Base-by-base conservation (phyloP, 139 green algal genomes). In the Pycnococcus provasolii region DNA sequence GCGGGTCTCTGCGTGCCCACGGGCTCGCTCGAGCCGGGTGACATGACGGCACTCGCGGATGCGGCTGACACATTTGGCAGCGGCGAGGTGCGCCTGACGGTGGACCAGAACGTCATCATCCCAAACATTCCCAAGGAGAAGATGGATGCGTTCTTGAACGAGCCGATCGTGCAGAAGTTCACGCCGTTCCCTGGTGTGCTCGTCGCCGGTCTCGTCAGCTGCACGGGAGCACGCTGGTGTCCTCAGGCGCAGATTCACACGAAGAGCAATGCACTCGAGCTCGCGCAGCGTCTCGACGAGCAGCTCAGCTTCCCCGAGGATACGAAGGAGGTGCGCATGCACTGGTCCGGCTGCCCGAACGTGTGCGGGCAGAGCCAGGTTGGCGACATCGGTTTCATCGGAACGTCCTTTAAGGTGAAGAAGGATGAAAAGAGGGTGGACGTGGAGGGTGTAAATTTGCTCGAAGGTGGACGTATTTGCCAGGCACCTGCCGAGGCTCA, bases 311-410 rank as follows among this genome's bases (percentile, higher is more conserved):
- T 97, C 26, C 78, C 86, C 0, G 0, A 26, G 26, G 26, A 26
- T 26, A 60, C 70, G 5, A 9, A 26, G 4, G 60, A 80, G 0
- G 83, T 99, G 8, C 83, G 93, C 72, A 95, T 99, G 40, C 92
- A 98, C 82, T 96, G 85, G 83, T 98, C 93, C 7, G 93, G 93
- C 45, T 99, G 93, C 84, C 92, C 93, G 58, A 99, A 98, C 85
- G 89, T 84, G 11, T 99, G 93, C 72, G 93, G 87, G 4, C 91
- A 97, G 80, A 73, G 68, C 53, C 84, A 95, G 71, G 90, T 95
- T 47, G 91, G 78, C 39, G 91, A 96, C 77, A 95, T 97, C 59
- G 91, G 91, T 0, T 74, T 97, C 8, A 96, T 97, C 87, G 91
- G 91, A 1, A 80, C 79, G 2, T 86, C 89, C n/a, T 84, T 88